Evolutionary conservation across 2,329 filamentous ascomycete genomes (phyloP).

Genomic region (Aspergillus phoenicis): DNA sequence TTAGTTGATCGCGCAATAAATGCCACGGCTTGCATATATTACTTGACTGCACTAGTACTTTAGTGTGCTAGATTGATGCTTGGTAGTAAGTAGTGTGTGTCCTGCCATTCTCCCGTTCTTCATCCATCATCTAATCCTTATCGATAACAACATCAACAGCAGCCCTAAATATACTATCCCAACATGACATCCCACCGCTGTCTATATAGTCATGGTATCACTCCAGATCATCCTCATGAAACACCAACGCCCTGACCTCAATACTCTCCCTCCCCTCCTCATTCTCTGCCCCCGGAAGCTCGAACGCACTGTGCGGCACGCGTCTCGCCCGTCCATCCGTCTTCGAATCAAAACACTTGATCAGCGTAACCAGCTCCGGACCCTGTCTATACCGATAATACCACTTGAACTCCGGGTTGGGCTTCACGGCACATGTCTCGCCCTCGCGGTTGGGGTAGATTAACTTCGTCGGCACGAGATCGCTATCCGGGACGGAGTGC

Average conservation of each 20-base stretch:
- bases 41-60: too few species aligned
- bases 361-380: conserved; percentile 58
- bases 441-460: conserved; percentile 56
- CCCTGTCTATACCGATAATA: conserved; percentile 56
- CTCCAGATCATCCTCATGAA: conserved; percentile 47
- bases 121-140: not conserved
- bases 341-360: conserved; percentile 66
- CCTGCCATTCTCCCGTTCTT: not conserved
- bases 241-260: conserved; percentile 59
- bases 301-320: conserved; percentile 61
- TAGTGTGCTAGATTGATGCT: not conserved
- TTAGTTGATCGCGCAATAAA: not conserved
- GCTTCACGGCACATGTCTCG: conserved; percentile 53
- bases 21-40: too few species aligned
- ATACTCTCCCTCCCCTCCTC: conserved; percentile 55
- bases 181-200: not conserved
- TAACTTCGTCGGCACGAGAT: conserved; percentile 53
- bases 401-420: conserved; percentile 52
- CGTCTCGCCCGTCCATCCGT: conserved; percentile 56
- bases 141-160: not conserved
- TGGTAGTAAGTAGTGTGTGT: not conserved
- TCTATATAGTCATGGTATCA: not conserved
- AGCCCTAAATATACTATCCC: not conserved
- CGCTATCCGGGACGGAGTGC: conserved; percentile 51
- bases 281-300: conserved; percentile 49